Conservation (phyloP, 2,329 filamentous ascomycete genomes). For the Pseudocercospora eumusae region DNA sequence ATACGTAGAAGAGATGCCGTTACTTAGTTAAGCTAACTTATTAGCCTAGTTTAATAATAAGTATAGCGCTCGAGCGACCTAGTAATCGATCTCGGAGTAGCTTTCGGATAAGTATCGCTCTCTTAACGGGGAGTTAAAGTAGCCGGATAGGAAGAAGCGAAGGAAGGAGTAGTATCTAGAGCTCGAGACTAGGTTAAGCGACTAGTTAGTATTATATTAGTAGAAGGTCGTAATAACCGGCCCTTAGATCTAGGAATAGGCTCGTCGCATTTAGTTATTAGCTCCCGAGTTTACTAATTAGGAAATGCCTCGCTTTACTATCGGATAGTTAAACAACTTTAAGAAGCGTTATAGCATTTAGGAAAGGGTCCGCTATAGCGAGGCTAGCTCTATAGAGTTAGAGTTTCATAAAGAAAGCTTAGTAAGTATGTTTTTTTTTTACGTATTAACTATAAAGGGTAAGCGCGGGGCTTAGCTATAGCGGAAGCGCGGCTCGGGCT, state of each 20-base stretch:
- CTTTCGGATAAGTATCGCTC: background rate
- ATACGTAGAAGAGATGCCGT: no score
- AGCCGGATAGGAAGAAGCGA: background rate
- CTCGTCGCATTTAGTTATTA: background rate
- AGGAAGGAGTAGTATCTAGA: background rate
- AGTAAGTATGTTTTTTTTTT: background rate
- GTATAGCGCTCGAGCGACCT: background rate
- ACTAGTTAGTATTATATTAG: background rate
- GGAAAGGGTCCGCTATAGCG: slow-evolving; percentile 6
- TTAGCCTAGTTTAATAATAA: background rate
- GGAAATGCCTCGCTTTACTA: background rate
- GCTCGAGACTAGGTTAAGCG: background rate
- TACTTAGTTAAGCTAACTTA: background rate
- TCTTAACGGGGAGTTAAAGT: background rate
- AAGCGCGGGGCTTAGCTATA: no score
- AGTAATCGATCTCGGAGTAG: background rate
- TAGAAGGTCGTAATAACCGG: background rate
- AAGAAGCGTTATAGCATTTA: background rate
- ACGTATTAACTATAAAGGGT: no score
- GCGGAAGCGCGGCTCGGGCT: no score
- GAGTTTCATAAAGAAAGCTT: background rate
- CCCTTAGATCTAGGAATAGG: background rate
- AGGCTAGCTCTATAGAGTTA: slow-evolving; percentile 12
- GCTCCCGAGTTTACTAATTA: background rate
- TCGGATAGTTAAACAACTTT: slow-evolving; percentile 8